Percentiles rank a stretch among this genome's conserved stretches.
These are phyloP conservation scores for Teratosphaeria destructans DNA, from an alignment of 2,329 filamentous ascomycete species.

Conservation along the genomic window DNA sequence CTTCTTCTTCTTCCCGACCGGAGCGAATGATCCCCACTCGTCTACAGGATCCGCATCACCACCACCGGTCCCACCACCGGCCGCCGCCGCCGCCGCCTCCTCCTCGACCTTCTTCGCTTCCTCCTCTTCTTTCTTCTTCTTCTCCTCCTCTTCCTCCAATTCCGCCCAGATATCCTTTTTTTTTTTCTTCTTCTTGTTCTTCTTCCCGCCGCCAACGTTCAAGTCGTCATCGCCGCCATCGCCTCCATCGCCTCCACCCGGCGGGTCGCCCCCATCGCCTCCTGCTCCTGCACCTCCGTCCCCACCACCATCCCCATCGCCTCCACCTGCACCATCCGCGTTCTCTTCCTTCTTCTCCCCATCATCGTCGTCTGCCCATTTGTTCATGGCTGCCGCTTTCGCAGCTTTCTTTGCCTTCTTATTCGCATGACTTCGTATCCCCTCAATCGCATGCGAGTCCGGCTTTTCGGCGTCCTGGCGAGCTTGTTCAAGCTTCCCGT, in stretches of 20 bases:
- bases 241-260: conserved; percentile 20
- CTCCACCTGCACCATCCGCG: conserved; percentile 27
- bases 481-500: not conserved
- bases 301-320: conserved; percentile 22
- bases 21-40: conserved; percentile 29
- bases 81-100: conserved; percentile 10
- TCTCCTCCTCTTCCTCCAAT: conserved; percentile 28
- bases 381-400: conserved; percentile 26
- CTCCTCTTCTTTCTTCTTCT: conserved; percentile 26
- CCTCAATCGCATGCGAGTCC: conserved; percentile 48
- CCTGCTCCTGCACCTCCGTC: conserved; percentile 14
- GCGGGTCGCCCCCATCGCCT: conserved; percentile 15
- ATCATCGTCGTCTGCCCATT: conserved; percentile 36
- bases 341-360: conserved; percentile 35
- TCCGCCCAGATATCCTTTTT: conserved; percentile 28
- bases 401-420: conserved; percentile 41
- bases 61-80: conserved; percentile 7
- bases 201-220: conserved; percentile 21
- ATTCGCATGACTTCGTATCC: conserved; percentile 39
- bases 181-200: conserved; percentile 30
- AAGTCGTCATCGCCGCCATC: conserved; percentile 27
- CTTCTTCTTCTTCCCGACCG: conserved; percentile 27
- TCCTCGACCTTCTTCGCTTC: conserved; percentile 10
- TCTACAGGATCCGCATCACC: conserved; percentile 18
- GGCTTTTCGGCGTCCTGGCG: conserved; percentile 31